Evolutionary conservation across 1,139 yeast genomes (phyloP), one percentile per base, ranked within the genome.

Genomic region (Nakaseomyces bracarensis): DNA sequence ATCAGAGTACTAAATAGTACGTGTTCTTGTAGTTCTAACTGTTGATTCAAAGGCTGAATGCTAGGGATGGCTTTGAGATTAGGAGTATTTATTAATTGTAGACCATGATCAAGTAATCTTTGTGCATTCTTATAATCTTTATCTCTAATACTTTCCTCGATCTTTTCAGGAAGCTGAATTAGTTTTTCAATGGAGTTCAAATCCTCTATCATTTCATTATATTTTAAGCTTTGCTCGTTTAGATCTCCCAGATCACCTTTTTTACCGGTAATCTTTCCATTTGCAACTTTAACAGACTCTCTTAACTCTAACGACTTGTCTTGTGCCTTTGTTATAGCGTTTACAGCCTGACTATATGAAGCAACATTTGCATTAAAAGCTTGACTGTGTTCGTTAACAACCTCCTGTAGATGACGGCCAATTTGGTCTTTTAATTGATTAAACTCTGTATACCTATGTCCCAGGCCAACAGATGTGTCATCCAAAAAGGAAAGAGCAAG

Each of bases 391-490:
- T 83, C 84, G 51, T 79, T 81, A 19, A 87, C 96, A 3, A 89
- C 87, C 26, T 67, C 65, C 47, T 82, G 73, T 39, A 89, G 67
- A 15, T 79, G 75, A 23, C 61, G 60, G 23, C 77, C 76, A 11
- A 89, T 78, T 46, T 74, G 67, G 13, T 67, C 67, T 45, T 75
- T 72, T 43, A 80, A 55, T 42, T 68, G 69, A 38, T 69, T 62
- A 50, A 83, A 83, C 41, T 80, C 83, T 0, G 69, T 68, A 44
- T 71, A 70, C 48, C 80, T 75, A 54, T 81, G 81, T 1, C 95
- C 94, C 55, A 83, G 65, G 0, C 97, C 97, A 25, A 87, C 94
- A 1, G 95, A 83, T 2, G 94, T 79, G 52, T 79, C 81, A 60
- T 89, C 96, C 52, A 86, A 68, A 46, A 89, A 68, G 0, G 91